Evolutionary conservation across 371 early-diverging fungal species (phyloP), one percentile per base, ranked within the genome.

Genomic region (Mucor indicus): DNA sequence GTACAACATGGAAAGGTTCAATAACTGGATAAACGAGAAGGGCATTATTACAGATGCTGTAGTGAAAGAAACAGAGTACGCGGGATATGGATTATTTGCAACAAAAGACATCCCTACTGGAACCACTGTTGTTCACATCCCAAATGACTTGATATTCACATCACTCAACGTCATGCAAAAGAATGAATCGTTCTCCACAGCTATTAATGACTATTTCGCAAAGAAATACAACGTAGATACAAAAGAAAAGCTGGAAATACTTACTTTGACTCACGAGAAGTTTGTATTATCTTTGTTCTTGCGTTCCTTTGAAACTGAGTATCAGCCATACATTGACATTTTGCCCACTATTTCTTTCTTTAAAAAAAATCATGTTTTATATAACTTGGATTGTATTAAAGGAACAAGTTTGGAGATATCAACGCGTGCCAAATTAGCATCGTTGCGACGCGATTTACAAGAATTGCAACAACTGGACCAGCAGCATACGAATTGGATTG

Each of bases 301-400:
- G 5, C 11, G 29, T 27, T 27, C 5, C 29, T 27, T 27, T 27
- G 5, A 7, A 0, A 63, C 64, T 10, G 48, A 62, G 4, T 80
- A 77, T 75, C 50, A 52, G 17, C 72, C 73, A 0, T 81, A 79
- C 24, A 60, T 78, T 5, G 62, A 62, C 35, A 62, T 74, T 13
- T 48, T 81, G 22, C 80, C 80, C 0, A 19, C 19, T 3, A 15
- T 59, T 4, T 41, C 40, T 1, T 58, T 54, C 0, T 52, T 68
- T 12, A 15, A 50, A 23, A 13, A 55, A 13, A 29, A 27, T 3
- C 69, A 65, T 12, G 29, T 63, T 4, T 25, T 72, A 15, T 65
- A 62, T 21, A 43, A 38, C 7, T 25, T 48, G 0, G 4, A 20
- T 1, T 11, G 13, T 24, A 31, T 76, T 8, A 55, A 66, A 21